A percentile compares a stretch with the other conserved stretches of the same genome.
Conservation (phyloP, 2,329 filamentous ascomycete genomes). For the Neophaeococcomyces aloes region DNA sequence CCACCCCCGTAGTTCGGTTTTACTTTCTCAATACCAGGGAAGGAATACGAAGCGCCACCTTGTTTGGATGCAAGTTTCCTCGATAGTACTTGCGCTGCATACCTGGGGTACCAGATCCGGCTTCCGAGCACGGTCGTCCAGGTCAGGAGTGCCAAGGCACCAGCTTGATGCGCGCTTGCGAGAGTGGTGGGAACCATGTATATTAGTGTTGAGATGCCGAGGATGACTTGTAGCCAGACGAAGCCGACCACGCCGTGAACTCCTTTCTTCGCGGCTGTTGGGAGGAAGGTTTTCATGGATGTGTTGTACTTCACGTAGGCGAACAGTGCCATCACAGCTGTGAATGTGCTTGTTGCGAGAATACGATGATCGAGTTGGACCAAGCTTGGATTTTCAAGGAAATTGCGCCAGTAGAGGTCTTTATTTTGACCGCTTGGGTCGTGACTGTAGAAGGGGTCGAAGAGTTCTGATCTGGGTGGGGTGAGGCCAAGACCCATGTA, state of each 20-base stretch:
- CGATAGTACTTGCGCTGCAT: conserved; percentile 51
- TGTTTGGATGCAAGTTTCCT: background rate
- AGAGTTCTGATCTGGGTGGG: conserved; percentile 73
- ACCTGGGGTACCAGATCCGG: conserved; percentile 61
- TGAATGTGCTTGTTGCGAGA: conserved; percentile 80
- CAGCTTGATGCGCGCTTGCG: conserved; percentile 86
- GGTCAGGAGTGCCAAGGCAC: conserved; percentile 72
- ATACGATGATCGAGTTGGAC: conserved; percentile 95
- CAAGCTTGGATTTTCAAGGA: conserved; percentile 90
- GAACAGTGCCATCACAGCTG: conserved; percentile 65
- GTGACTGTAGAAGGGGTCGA: conserved; percentile 75
- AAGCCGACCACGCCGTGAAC: conserved; percentile 73
- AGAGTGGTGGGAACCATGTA: conserved; percentile 86
- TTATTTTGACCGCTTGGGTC: conserved; percentile 34
- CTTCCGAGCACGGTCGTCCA: conserved; percentile 71
- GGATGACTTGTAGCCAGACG: conserved; percentile 65
- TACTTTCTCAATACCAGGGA: conserved; percentile 6
- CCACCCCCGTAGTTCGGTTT: conserved; percentile 6
- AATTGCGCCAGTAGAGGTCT: conserved; percentile 93
- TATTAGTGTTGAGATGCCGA: conserved; percentile 83
- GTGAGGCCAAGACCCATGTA: conserved; percentile 79
- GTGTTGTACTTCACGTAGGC: conserved; percentile 64
- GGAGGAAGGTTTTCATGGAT: conserved; percentile 49
- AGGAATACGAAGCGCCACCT: background rate
- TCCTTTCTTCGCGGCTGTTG: conserved; percentile 52